These are phyloP conservation scores for Fusarium piperis DNA, from an alignment of 2,329 filamentous ascomycete species.

Conservation along the genomic window DNA sequence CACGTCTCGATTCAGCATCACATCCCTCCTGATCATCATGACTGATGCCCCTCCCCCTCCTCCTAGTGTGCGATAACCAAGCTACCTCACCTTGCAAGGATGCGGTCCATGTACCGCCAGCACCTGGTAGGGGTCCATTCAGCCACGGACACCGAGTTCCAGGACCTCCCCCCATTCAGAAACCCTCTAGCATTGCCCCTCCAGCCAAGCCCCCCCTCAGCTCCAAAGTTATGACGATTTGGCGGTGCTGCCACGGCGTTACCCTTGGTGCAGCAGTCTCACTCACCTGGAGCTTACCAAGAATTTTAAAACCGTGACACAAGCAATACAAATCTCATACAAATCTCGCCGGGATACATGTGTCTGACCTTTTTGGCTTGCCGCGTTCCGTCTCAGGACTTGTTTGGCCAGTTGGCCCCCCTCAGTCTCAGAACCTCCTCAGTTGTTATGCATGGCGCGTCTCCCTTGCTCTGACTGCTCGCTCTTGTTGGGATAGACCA, in stretches of 20 bases:
- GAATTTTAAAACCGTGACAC: conserved; percentile 37
- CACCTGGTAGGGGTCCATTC: conserved; percentile 30
- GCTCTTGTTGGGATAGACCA: conserved; percentile 29
- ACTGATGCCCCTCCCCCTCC: conserved; percentile 37
- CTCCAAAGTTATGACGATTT: conserved; percentile 38
- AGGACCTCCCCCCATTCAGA: conserved; percentile 28
- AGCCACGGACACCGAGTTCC: conserved; percentile 41
- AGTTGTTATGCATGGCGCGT: conserved; percentile 3
- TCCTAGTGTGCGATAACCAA: conserved; percentile 19
- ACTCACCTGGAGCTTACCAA: conserved; percentile 36
- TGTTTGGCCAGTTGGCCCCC: background rate
- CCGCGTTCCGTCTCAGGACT: conserved; percentile 17
- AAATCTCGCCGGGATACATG: conserved; percentile 29
- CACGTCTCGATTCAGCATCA: background rate
- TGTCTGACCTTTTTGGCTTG: background rate
- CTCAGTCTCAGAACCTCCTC: conserved; percentile 1
- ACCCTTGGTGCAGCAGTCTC: conserved; percentile 17
- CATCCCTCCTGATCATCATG: conserved; percentile 31
- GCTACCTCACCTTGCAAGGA: background rate
- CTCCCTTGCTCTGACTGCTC: conserved; percentile 8
- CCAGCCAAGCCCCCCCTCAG: conserved; percentile 30
- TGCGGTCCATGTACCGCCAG: background rate
- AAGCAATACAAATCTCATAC: conserved; percentile 39
- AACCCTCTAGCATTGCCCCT: conserved; percentile 22
- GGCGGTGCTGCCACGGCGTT: conserved; percentile 36